These are phyloP conservation scores for Mitragyna speciosa DNA, from an alignment of 257 asterid species.

Conservation along the genomic window DNA sequence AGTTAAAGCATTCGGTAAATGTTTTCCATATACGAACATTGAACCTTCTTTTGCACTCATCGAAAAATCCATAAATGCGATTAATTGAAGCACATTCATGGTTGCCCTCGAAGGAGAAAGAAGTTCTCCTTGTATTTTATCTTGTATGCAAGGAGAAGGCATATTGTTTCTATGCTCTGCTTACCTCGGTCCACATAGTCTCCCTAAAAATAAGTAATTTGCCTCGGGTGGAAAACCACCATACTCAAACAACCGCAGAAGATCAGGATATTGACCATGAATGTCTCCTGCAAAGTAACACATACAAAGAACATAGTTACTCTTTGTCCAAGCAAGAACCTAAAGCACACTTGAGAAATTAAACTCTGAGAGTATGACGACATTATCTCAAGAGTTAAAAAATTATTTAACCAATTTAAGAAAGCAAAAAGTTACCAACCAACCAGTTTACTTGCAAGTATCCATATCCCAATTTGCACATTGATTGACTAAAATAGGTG, in stretches of 20 bases:
- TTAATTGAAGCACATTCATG: constrained; percentile 38
- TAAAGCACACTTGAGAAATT: neutral
- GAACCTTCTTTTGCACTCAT: constrained; percentile 35
- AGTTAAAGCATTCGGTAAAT: constrained; percentile 35
- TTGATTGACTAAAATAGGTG: neutral
- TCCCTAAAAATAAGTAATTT: constrained; percentile 35
- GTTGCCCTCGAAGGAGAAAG: constrained; percentile 35
- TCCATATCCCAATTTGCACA: neutral
- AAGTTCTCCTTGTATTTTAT: constrained; percentile 25
- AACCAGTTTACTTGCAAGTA: neutral
- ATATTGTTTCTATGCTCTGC: constrained; percentile 37
- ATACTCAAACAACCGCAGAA: constrained; percentile 36
- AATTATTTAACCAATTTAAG: no score
- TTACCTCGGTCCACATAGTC: constrained; percentile 41
- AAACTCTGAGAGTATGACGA: no score
- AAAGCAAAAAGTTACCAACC: neutral
- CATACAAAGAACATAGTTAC: neutral
- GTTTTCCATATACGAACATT: constrained; percentile 36
- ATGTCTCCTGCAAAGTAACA: constrained; percentile 27
- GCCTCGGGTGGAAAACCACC: constrained; percentile 39
- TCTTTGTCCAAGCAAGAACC: neutral
- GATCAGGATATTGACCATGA: constrained; percentile 40
- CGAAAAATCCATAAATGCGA: constrained; percentile 36
- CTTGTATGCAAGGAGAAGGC: constrained; percentile 38
- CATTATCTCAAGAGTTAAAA: neutral